Evolutionary conservation across 2,329 filamentous ascomycete genomes (phyloP), one percentile per base, ranked within the genome.

Genomic region (Lasiodiplodia theobromae): DNA sequence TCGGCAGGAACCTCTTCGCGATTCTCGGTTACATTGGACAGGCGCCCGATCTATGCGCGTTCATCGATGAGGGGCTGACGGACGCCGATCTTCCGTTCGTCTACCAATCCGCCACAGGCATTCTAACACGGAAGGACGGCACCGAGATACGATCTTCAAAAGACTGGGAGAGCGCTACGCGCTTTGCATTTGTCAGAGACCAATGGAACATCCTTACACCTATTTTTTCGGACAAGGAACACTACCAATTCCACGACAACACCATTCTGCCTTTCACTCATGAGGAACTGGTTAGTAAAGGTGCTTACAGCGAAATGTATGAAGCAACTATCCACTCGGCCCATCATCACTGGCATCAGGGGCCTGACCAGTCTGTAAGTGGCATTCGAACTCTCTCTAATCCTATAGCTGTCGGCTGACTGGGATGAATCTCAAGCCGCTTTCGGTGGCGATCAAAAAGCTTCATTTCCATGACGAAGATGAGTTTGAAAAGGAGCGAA

Each of bases 231-330:
- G 6, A 21, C 18, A 23, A 25, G 14, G 10, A 51, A 3, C 58
- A 63, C 47, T 7, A 34, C 7, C 18, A 21, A 2, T 7, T 63
- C 1, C 4, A 25, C 37, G 7, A 51, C 40, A 49, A 63, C 16
- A 7, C 23, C 16, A n/a, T 37, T 23, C 40, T 49, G 2, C 58
- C 58, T 8, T 63, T 63, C 11, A n/a, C 23, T 37, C 5, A 63
- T 16, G 25, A 63, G 3, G 12, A 16, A 1, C 1, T 34, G 12
- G 1, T 11, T 1, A 63, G 25, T 31, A 18, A 11, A 44, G 69
- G 69, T 18, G 67, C 64, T 3, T 71, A 68, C 49, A 71, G 69
- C 34, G 57, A 68, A 47, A 62, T 71, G 2, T 51, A 58, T 21
- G 44, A 34, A 25, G n/a, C 54, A 21, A 40, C 25, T 21, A 49